Evolutionary conservation across 1,284 basidiomycete genomes (phyloP).

Genomic region (Somion occarium): DNA sequence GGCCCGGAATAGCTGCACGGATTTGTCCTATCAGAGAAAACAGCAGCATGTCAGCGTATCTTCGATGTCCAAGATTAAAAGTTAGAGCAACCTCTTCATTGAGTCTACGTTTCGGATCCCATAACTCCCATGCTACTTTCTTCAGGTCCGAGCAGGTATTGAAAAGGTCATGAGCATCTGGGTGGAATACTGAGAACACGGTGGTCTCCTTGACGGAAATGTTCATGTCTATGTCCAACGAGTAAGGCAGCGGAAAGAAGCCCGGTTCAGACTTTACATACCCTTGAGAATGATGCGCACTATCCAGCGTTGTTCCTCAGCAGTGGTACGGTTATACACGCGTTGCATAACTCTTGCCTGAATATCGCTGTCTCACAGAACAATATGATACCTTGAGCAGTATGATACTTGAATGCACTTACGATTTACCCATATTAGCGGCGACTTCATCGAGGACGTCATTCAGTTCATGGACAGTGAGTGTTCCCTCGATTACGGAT

Average conservation of each 20-base stretch:
- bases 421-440: conserved; percentile 66
- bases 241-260: neutral
- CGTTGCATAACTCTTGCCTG: conserved; percentile 73
- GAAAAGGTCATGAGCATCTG: conserved; percentile 86
- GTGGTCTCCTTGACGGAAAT: conserved; percentile 86
- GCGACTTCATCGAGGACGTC: conserved; percentile 72
- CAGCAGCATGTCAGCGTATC: neutral
- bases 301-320: conserved; percentile 89
- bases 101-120: conserved; percentile 59
- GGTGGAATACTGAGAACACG: conserved; percentile 84
- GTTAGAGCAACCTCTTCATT: conserved; percentile 47
- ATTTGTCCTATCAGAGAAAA: conserved; percentile 58
- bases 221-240: conserved; percentile 51
- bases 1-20: conserved; percentile 73
- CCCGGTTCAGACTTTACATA: conserved; percentile 22
- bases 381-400: too few species aligned
- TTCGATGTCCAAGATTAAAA: neutral
- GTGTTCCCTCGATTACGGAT: conserved; percentile 70
- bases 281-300: conserved; percentile 92
- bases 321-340: conserved; percentile 73
- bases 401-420: conserved; percentile 15
- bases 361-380: conserved; percentile 44
- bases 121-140: conserved; percentile 81
- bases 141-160: conserved; percentile 94
- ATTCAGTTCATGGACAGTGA: conserved; percentile 82